These are phyloP conservation scores for Syncephalastrum monosporum DNA, from an alignment of 371 early-diverging fungal genomes.

Conservation along the genomic window DNA sequence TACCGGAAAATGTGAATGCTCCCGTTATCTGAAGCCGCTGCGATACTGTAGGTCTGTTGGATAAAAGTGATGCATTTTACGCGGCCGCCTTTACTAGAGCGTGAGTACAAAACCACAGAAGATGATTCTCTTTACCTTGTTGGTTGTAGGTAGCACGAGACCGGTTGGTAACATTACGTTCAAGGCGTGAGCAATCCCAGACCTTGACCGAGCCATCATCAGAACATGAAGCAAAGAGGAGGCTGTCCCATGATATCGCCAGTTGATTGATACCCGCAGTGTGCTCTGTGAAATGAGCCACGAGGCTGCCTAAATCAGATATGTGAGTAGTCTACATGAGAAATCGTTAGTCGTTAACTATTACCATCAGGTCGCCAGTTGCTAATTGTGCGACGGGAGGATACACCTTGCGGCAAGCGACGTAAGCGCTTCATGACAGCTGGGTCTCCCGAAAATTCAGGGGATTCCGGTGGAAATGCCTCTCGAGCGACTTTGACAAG, in stretches of 20 bases:
- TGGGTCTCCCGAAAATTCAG: conserved; percentile 48
- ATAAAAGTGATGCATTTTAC: conserved; percentile 80
- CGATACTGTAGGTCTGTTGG: conserved; percentile 78
- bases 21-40: conserved; percentile 84
- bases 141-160: conserved; percentile 74
- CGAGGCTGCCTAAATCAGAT: conserved; percentile 56
- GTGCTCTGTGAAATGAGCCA: conserved; percentile 87
- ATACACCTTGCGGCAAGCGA: conserved; percentile 34
- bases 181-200: conserved; percentile 84
- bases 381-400: conserved; percentile 26
- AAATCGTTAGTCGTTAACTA: neutral
- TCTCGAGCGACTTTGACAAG: conserved; percentile 43
- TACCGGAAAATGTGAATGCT: conserved; percentile 79
- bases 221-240: conserved; percentile 82
- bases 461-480: conserved; percentile 50
- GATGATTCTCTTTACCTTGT: conserved; percentile 49
- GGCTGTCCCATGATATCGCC: conserved; percentile 72
- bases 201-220: conserved; percentile 87
- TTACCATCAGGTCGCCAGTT: conserved; percentile 52
- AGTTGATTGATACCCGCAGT: conserved; percentile 76
- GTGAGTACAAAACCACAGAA: neutral
- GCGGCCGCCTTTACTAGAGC: conserved; percentile 59
- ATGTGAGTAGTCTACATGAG: neutral
- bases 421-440: conserved; percentile 38
- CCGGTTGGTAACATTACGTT: conserved; percentile 80